Conservation (phyloP, 352 stramenopile genomes). For the Phytopythium montanum region DNA sequence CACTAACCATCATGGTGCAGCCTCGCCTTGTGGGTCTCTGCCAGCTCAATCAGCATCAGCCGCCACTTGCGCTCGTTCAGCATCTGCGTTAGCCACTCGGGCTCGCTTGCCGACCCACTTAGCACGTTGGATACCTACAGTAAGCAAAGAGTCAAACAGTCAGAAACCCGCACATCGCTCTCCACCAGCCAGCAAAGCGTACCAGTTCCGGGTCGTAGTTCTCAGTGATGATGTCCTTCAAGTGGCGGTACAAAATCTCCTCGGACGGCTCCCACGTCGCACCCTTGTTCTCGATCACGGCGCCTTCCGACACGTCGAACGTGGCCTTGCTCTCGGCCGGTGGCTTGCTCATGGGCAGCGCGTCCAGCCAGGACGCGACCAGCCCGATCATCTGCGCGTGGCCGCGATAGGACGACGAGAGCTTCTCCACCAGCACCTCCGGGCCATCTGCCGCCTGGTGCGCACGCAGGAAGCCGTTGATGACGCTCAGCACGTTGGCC, state of each 20-base stretch:
- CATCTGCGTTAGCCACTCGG: conserved; percentile 84
- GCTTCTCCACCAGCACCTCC: conserved; percentile 82
- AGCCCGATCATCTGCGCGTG: conserved; percentile 87
- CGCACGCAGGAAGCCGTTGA: conserved; percentile 81
- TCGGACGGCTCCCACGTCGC: conserved; percentile 69
- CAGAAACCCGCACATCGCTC: neutral
- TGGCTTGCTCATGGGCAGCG: conserved; percentile 49
- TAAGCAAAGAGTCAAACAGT: neutral
- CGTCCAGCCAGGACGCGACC: conserved; percentile 80
- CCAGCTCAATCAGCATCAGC: conserved; percentile 81
- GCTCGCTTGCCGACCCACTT: conserved; percentile 68
- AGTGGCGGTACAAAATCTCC: conserved; percentile 71
- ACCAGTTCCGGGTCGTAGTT: conserved; percentile 85
- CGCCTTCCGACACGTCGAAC: conserved; percentile 67
- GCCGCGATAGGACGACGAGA: conserved; percentile 83
- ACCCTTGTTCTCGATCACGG: conserved; percentile 59
- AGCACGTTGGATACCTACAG: conserved; percentile 76
- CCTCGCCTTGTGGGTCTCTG: conserved; percentile 78
- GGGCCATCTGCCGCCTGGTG: conserved; percentile 79
- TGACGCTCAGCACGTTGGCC: conserved; percentile 65
- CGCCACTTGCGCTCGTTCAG: conserved; percentile 78
- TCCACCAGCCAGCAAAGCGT: neutral
- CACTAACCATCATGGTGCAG: conserved; percentile 1
- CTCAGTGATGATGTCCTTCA: conserved; percentile 74
- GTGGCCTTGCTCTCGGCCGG: conserved; percentile 70